Base-by-base conservation (phyloP, 140 eudicot species). In the Bidens hawaiensis region DNA sequence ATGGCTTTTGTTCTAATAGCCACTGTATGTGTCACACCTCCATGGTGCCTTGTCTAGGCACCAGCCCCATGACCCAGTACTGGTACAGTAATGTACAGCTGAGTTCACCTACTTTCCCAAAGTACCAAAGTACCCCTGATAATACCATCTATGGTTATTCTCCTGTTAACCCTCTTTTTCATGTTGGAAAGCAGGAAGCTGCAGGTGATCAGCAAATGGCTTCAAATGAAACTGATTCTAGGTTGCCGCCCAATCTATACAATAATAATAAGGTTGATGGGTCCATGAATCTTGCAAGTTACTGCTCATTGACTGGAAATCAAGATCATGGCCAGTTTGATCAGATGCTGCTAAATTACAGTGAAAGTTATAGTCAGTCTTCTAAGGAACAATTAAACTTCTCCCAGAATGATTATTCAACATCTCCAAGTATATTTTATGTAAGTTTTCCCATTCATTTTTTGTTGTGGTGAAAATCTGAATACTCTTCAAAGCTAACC, bases 221-320 rank as follows among this genome's bases (percentile, higher is more conserved):
- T 31, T 47, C 48, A 19, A 60, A 63, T 22, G 76, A 78, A 68
- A 30, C 49, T 47, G 72, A 68, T 63, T 64, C 83, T 13, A 56
- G 73, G 79, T 66, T 73, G 69, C 36, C 62, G 38, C 59, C 34
- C 7, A 64, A 73, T 72, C 75, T 70, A 45, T 65, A n/a, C n/a
- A n/a, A 22, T 23, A 24, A 16, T 50, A 42, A 31, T 28, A 62
- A 26, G 49, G 27, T 36, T 63, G 61, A 69, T 33, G 65, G 16
- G 21, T 41, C 51, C 34, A 8, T 68, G 61, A 64, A 62, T 42
- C 28, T 45, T 60, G 22, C 15, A 60, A 68, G 28, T 75, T 60
- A 40, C 64, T 17, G 42, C 38, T 36, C 59, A 5, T 50, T 42
- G 52, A 16, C 51, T 23, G 71, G 38, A 56, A 50, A 63, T 45